Conservation (phyloP, 2,329 filamentous ascomycete species). For the Atkinsonella texensis region DNA sequence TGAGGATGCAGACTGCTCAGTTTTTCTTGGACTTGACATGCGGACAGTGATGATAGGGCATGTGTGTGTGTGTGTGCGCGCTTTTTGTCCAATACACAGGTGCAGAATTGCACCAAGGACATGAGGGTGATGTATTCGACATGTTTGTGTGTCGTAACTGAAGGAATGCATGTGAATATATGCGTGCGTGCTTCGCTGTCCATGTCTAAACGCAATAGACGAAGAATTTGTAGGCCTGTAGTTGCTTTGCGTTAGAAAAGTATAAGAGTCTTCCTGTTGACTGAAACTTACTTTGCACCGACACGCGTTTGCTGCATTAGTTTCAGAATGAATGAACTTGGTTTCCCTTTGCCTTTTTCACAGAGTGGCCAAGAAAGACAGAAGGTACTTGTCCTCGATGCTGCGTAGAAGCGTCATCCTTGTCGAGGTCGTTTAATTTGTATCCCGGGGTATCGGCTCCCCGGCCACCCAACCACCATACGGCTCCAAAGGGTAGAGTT, state of each 20-base stretch:
- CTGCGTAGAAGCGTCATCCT: neutral
- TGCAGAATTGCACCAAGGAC: no score
- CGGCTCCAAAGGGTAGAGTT: neutral
- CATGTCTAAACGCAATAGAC: neutral
- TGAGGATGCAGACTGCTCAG: neutral
- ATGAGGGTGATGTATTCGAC: no score
- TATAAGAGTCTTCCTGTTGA: neutral
- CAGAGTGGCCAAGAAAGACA: neutral
- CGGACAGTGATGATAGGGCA: neutral
- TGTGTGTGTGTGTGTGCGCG: neutral
- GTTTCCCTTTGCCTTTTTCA: neutral
- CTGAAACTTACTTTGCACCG: neutral
- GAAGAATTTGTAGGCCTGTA: neutral
- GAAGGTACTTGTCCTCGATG: neutral
- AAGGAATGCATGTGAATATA: neutral
- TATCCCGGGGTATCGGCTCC: neutral
- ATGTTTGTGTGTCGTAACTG: neutral
- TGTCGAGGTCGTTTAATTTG: neutral
- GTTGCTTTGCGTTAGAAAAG: no score
- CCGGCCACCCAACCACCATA: neutral
- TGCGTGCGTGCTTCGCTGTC: neutral
- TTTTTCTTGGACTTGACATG: neutral
- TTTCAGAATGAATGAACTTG: neutral
- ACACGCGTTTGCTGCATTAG: neutral
- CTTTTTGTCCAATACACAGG: neutral